These are phyloP conservation scores for Phaeosphaeriaceae sp. DNA, from an alignment of 2,329 filamentous ascomycete genomes.

Conservation along the genomic window DNA sequence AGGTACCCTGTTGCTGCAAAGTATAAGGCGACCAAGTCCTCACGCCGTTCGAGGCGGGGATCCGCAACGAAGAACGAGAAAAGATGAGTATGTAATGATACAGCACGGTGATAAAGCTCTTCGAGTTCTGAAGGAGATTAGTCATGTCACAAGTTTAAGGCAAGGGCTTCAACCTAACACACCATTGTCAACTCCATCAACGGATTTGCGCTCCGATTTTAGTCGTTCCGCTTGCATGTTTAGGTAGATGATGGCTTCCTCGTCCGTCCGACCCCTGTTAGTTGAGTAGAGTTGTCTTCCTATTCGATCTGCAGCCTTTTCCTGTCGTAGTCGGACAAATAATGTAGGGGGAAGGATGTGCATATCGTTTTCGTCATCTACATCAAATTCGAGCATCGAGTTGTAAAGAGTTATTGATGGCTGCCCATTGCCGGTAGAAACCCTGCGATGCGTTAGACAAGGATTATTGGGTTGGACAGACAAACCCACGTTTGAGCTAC, in stretches of 20 bases:
- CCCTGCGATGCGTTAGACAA: conserved; percentile 51
- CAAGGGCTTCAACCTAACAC: conserved; percentile 5
- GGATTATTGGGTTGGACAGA: neutral
- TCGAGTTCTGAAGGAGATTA: conserved; percentile 49
- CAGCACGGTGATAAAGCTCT: conserved; percentile 72
- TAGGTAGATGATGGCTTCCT: conserved; percentile 43
- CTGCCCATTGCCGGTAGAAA: conserved; percentile 84
- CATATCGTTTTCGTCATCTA: conserved; percentile 47
- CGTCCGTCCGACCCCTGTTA: conserved; percentile 39
- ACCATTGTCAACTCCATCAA: conserved; percentile 46
- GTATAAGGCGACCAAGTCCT: conserved; percentile 78
- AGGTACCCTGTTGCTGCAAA: conserved; percentile 73
- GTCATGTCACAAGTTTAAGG: conserved; percentile 49
- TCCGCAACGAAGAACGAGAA: conserved; percentile 83
- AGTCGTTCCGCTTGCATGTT: conserved; percentile 45
- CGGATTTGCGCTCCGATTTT: conserved; percentile 40
- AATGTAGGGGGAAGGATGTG: conserved; percentile 43
- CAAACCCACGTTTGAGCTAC: conserved; percentile 70
- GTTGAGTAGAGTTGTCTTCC: conserved; percentile 46
- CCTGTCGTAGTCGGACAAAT: conserved; percentile 47
- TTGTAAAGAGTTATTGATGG: conserved; percentile 79
- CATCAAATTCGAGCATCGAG: conserved; percentile 65
- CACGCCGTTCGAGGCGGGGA: conserved; percentile 61
- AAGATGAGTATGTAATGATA: conserved; percentile 75
- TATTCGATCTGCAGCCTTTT: conserved; percentile 48